Evolutionary conservation across 306 rosid genomes (phyloP).

Genomic region (Pyrus betulifolia): DNA sequence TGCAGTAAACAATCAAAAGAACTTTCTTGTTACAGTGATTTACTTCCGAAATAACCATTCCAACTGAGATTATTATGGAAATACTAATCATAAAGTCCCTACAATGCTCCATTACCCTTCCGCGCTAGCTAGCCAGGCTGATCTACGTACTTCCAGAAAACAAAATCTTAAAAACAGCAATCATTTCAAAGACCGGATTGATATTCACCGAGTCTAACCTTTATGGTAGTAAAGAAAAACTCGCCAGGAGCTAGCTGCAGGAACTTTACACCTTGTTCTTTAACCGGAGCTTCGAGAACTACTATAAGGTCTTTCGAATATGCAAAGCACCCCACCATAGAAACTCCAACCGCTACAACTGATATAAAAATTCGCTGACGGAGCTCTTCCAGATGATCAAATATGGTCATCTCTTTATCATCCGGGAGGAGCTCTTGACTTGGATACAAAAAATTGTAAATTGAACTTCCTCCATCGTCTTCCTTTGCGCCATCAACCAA

Average conservation of each 20-base stretch:
- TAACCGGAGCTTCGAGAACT: constrained; percentile 88
- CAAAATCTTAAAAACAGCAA: background rate
- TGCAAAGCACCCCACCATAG: constrained; percentile 82
- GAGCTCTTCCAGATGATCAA: constrained; percentile 97
- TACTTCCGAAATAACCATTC: background rate
- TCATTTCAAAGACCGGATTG: background rate
- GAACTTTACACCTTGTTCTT: constrained; percentile 76
- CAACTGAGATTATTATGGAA: background rate
- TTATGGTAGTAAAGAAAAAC: constrained; percentile 85
- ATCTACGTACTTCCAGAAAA: background rate
- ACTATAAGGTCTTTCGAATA: constrained; percentile 68
- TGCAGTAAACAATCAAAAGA: constrained; percentile 25
- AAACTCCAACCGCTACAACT: constrained; percentile 72
- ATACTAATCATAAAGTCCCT: background rate
- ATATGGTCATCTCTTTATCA: constrained; percentile 86
- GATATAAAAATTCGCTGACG: constrained; percentile 86
- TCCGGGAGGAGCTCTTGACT: constrained; percentile 89
- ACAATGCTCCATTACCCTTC: background rate
- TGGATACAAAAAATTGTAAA: constrained; percentile 75
- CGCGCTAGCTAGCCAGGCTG: background rate
- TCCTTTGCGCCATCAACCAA: constrained; percentile 23
- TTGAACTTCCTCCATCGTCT: constrained; percentile 38
- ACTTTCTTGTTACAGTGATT: background rate
- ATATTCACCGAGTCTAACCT: constrained; percentile 41
- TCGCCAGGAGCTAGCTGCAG: constrained; percentile 98